These are phyloP conservation scores for Physcomitrium patens DNA, from an alignment of 225 moss, liverwort and hornwort genomes.

Conservation along the genomic window DNA sequence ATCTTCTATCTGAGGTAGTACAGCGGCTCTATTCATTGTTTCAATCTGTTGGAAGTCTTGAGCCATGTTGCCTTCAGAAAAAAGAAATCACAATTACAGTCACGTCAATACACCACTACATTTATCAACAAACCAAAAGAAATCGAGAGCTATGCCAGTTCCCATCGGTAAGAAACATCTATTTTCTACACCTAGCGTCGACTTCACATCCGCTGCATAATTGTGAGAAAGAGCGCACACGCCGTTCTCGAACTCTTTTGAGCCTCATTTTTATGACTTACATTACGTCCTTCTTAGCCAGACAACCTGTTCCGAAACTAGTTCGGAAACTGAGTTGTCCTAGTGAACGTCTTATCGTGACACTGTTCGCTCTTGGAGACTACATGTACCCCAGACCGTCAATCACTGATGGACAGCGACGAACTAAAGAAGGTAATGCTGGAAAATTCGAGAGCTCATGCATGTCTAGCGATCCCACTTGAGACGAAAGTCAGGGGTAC, in stretches of 20 bases:
- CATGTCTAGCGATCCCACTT: too few relatives aligned
- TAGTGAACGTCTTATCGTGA: too few relatives aligned
- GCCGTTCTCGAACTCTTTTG: too few relatives aligned
- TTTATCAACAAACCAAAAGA: neutral
- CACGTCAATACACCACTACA: constrained; percentile 24
- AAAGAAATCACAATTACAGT: neutral
- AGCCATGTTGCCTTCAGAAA: constrained; percentile 31
- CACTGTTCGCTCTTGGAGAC: neutral
- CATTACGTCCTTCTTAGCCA: too few relatives aligned
- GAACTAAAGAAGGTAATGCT: neutral
- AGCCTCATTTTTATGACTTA: too few relatives aligned
- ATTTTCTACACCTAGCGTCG: neutral
- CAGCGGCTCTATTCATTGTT: constrained; percentile 1
- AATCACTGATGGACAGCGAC: neutral
- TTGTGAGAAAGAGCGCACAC: too few relatives aligned
- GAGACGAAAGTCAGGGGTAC: constrained; percentile 5
- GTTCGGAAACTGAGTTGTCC: too few relatives aligned
- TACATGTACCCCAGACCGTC: neutral
- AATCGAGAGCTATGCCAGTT: neutral
- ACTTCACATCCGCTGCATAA: neutral
- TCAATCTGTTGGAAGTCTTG: constrained; percentile 41
- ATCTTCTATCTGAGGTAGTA: constrained; percentile 9
- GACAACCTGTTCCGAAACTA: too few relatives aligned
- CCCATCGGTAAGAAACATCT: neutral
- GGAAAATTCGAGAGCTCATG: neutral